These are phyloP conservation scores for Aspergillus luchuensis DNA, from an alignment of 2,329 filamentous ascomycete genomes.

Conservation along the genomic window DNA sequence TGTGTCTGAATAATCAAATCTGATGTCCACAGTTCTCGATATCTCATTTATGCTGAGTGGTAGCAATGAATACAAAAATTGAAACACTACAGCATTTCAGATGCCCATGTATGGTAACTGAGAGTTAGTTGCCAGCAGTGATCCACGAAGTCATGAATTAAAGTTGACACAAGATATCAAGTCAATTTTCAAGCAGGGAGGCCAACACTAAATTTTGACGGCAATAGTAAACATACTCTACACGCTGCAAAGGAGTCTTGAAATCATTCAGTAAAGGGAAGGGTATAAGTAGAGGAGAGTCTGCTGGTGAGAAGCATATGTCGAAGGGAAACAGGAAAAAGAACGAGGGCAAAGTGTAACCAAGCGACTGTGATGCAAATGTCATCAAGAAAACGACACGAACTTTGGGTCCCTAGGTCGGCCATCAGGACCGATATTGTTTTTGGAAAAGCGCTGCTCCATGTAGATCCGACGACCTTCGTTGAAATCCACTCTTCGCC, in stretches of 20 bases:
- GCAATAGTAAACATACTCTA: background rate
- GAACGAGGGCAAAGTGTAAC: conserved; percentile 8
- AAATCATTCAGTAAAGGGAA: background rate
- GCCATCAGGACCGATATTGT: conserved; percentile 87
- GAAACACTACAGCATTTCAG: background rate
- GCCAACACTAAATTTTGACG: background rate
- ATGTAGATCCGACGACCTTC: conserved; percentile 85
- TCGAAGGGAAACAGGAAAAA: background rate
- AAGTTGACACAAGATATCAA: background rate
- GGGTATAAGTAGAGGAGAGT: background rate
- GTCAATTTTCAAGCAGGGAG: background rate
- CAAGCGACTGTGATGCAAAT: conserved; percentile 3
- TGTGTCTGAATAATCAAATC: background rate
- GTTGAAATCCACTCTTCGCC: conserved; percentile 78
- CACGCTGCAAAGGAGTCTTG: background rate
- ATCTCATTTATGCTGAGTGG: background rate
- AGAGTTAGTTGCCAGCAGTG: background rate
- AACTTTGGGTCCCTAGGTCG: conserved; percentile 90
- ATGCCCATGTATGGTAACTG: background rate
- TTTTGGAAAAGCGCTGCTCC: conserved; percentile 80
- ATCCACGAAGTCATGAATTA: background rate
- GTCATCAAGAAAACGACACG: conserved; percentile 77
- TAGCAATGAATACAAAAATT: background rate
- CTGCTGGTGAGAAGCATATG: background rate
- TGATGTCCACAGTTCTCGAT: background rate